Percentiles rank a stretch among this genome's conserved stretches.
These are phyloP conservation scores for Gloeopeniophorella convolvens DNA, from an alignment of 768 basidiomycete genomes.

Conservation along the genomic window DNA sequence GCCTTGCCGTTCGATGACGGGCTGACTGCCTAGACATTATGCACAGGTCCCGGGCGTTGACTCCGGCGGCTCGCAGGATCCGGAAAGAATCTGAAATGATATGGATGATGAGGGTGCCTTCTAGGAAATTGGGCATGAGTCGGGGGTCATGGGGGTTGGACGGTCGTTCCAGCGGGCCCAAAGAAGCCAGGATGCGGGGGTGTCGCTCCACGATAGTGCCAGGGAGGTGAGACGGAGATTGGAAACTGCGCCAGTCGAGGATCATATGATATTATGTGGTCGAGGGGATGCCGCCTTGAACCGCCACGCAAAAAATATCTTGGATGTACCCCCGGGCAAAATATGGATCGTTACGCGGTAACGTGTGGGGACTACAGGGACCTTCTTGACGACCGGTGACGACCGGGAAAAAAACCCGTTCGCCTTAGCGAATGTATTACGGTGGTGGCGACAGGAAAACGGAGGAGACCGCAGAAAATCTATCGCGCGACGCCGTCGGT, in stretches of 20 bases:
- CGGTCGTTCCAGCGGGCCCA: slow-evolving; percentile 8
- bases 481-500: not conserved
- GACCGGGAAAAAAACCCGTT: no score
- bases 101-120: slow-evolving; percentile 4
- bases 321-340: no score
- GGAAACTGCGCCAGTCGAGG: not conserved
- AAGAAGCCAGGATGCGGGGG: slow-evolving; percentile 1
- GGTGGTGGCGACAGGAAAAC: not conserved
- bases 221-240: not conserved
- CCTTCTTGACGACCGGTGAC: not conserved
- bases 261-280: not conserved
- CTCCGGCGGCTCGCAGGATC: no score
- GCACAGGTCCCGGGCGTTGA: no score
- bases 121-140: not conserved
- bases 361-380: not conserved
- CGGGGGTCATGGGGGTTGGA: slow-evolving; percentile 5
- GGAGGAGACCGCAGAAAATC: not conserved
- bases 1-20: no score
- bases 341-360: not conserved
- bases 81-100: not conserved
- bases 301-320: no score
- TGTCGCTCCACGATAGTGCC: not conserved
- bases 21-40: no score
- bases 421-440: not conserved
- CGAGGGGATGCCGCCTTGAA: not conserved